Conservation (phyloP, 768 basidiomycete species). For the Dentipellis fragilis region DNA sequence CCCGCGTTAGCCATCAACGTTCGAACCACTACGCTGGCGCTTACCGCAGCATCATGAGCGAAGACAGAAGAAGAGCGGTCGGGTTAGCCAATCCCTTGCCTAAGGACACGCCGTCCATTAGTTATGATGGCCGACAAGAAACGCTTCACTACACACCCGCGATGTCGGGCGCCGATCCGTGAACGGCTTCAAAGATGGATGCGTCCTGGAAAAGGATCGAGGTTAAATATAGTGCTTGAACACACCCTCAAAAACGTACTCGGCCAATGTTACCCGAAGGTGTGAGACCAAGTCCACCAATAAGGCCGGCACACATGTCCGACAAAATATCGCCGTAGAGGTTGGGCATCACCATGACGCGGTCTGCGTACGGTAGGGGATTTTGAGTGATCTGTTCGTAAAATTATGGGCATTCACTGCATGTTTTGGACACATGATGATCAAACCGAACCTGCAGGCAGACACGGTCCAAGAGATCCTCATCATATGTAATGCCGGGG, state of each 20-base stretch:
- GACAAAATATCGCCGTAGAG: constrained; percentile 92
- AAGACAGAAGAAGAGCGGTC: constrained; percentile 93
- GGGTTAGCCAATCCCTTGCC: constrained; percentile 95
- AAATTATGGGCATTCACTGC: neutral
- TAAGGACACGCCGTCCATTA: constrained; percentile 18
- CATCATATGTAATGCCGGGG: constrained; percentile 89
- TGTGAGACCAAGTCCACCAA: constrained; percentile 94
- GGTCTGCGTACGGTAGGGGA: constrained; percentile 86
- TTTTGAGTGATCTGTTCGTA: constrained; percentile 71
- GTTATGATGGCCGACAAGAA: neutral
- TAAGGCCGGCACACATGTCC: constrained; percentile 97
- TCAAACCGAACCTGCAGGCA: constrained; percentile 64
- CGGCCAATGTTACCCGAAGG: constrained; percentile 97
- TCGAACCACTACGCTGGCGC: constrained; percentile 16
- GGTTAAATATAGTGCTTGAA: constrained; percentile 3
- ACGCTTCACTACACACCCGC: constrained; percentile 45
- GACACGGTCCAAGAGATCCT: constrained; percentile 93
- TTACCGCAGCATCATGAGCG: constrained; percentile 95
- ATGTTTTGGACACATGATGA: neutral
- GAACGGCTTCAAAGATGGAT: constrained; percentile 98
- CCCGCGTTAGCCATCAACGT: constrained; percentile 11
- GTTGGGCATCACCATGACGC: constrained; percentile 99
- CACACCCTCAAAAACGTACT: constrained; percentile 31
- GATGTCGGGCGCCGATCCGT: constrained; percentile 99
- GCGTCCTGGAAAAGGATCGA: constrained; percentile 57